Percentiles rank a stretch among this genome's conserved stretches.
phyloP scores from a whole-genome alignment of 768 basidiomycete species.

The Suillus spraguei region DNA sequence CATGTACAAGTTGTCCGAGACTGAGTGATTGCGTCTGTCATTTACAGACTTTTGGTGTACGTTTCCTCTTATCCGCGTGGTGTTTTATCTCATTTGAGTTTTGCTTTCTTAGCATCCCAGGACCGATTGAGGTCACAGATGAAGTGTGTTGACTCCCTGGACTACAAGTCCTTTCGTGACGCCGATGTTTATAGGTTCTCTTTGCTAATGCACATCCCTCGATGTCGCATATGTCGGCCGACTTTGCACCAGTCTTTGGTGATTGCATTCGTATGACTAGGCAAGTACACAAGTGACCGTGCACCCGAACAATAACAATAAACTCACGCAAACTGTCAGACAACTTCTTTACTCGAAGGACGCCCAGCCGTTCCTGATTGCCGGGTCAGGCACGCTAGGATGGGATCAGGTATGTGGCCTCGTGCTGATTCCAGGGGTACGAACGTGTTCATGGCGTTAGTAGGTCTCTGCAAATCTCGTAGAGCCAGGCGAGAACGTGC shows the following conservation, averaged over 20 bases:
- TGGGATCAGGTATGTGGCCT: conserved; percentile 80
- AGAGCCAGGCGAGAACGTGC: conserved; percentile 74
- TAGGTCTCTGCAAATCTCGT: conserved; percentile 90
- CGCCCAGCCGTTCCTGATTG: conserved; percentile 90
- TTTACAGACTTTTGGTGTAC: conserved; percentile 52
- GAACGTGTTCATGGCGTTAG: conserved; percentile 33
- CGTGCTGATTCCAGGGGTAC: neutral
- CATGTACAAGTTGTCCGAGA: conserved; percentile 13
- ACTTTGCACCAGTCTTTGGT: conserved; percentile 87
- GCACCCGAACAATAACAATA: neutral
- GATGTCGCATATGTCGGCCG: conserved; percentile 86
- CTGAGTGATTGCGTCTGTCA: conserved; percentile 27
- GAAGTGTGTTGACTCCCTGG: conserved; percentile 39
- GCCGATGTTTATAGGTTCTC: conserved; percentile 58
- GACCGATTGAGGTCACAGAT: conserved; percentile 65
- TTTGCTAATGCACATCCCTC: conserved; percentile 92
- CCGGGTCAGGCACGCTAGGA: conserved; percentile 93
- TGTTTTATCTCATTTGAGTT: conserved; percentile 13
- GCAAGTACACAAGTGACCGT: conserved; percentile 35
- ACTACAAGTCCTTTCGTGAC: neutral
- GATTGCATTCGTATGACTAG: conserved; percentile 87
- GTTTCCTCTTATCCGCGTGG: neutral
- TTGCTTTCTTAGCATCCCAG: conserved; percentile 50
- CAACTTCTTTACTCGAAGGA: conserved; percentile 76
- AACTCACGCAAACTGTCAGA: conserved; percentile 35